Conservation (phyloP, 2,329 filamentous ascomycete genomes). For the Alternaria brassicicola region DNA sequence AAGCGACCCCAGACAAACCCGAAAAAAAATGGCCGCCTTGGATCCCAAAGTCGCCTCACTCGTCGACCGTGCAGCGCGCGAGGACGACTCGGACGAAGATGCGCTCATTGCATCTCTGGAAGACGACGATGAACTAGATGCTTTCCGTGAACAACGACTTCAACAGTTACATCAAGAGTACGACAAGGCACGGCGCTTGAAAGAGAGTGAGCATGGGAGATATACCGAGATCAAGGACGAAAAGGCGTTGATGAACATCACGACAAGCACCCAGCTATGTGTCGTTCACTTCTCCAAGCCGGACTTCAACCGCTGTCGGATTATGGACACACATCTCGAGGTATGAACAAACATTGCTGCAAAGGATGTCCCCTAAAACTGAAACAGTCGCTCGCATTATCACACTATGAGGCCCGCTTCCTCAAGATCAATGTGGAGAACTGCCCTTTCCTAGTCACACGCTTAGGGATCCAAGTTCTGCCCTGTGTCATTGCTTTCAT, state of each 20-base stretch:
- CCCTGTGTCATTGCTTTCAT: conserved; percentile 65
- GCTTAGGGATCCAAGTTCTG: conserved; percentile 63
- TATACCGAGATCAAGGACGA: conserved; percentile 64
- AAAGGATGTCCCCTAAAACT: not conserved
- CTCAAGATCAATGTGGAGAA: conserved; percentile 66
- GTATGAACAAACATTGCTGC: conserved; percentile 28
- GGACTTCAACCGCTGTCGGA: conserved; percentile 65
- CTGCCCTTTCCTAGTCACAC: conserved; percentile 64
- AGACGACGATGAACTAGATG: conserved; percentile 59
- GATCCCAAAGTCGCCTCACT: conserved; percentile 59
- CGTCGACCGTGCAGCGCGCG: conserved; percentile 52
- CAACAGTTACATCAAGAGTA: conserved; percentile 65
- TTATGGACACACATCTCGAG: conserved; percentile 66
- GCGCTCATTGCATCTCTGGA: conserved; percentile 65
- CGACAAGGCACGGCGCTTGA: conserved; percentile 58
- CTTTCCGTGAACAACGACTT: conserved; percentile 62
- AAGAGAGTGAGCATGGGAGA: conserved; percentile 58
- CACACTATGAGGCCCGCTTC: conserved; percentile 65
- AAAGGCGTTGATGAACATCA: conserved; percentile 64
- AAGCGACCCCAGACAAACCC: conserved; percentile 16
- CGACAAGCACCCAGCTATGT: conserved; percentile 62
- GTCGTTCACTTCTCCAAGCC: conserved; percentile 69
- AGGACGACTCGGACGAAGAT: conserved; percentile 62
- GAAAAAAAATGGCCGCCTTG: conserved; percentile 51
- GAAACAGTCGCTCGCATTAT: conserved; percentile 56